These are phyloP conservation scores for Austropuccinia psidii DNA, from an alignment of 1,284 basidiomycete species.

Conservation along the genomic window DNA sequence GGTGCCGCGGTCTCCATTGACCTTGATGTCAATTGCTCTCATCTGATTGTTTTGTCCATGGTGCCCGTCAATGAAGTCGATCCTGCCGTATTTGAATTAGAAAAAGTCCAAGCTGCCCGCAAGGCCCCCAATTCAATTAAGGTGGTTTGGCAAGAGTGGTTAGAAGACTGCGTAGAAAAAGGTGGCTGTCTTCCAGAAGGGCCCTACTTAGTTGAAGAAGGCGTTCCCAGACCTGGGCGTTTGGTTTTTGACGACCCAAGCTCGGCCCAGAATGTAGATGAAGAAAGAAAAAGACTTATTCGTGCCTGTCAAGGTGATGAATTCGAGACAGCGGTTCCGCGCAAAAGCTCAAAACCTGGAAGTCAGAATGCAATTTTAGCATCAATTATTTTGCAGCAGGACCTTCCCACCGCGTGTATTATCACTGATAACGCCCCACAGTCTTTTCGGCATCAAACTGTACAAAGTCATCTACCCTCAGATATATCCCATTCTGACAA, in stretches of 20 bases:
- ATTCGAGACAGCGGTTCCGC: background rate
- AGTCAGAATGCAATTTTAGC: slow-evolving; percentile 32
- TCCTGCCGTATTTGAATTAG: slow-evolving; percentile 14
- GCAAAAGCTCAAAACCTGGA: background rate
- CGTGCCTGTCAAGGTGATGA: background rate
- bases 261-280: background rate
- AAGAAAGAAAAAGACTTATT: background rate
- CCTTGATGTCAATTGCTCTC: slow-evolving; percentile 25
- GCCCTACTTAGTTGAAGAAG: slow-evolving; percentile 18
- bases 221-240: slow-evolving; percentile 16
- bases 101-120: slow-evolving; percentile 31
- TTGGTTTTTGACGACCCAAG: background rate
- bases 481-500: too few relatives aligned
- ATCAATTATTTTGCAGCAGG: slow-evolving; percentile 27
- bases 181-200: slow-evolving; percentile 30
- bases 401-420: slow-evolving; percentile 11
- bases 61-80: slow-evolving; percentile 12
- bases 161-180: slow-evolving; percentile 17
- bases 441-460: too few relatives aligned
- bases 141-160: slow-evolving; percentile 36
- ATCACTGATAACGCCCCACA: too few relatives aligned
- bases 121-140: slow-evolving; percentile 11
- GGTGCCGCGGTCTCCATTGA: slow-evolving; percentile 16
- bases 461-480: too few relatives aligned
- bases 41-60: slow-evolving; percentile 29